phyloP scores from a whole-genome alignment of 2,329 filamentous ascomycete species.

The Cadophora sp. region DNA sequence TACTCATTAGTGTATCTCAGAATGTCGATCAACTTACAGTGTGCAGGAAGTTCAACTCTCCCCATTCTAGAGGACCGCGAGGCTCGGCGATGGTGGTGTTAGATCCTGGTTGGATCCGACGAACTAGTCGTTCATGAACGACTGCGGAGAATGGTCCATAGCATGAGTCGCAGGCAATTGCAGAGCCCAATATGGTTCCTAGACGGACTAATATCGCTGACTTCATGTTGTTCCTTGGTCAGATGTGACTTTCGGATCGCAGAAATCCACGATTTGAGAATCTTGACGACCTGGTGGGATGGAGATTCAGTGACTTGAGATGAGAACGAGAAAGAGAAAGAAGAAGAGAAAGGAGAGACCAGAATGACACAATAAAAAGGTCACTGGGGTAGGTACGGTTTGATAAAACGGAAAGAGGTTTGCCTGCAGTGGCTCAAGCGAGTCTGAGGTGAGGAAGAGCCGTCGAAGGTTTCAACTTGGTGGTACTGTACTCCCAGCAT shows the following conservation, averaged over 20 bases:
- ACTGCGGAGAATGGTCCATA: constrained; percentile 51
- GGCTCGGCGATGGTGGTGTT: constrained; percentile 52
- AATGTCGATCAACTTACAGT: constrained; percentile 31
- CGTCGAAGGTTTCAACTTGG: not conserved
- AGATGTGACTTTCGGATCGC: not conserved
- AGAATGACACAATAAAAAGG: not conserved
- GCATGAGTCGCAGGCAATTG: constrained; percentile 51
- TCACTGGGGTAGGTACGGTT: not conserved
- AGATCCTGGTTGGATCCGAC: constrained; percentile 56
- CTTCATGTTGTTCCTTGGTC: not conserved
- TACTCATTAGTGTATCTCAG: not conserved
- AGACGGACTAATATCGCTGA: not conserved
- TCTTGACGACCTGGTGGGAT: not conserved
- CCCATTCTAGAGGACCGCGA: constrained; percentile 43
- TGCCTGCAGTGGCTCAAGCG: not conserved
- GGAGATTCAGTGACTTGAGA: not conserved
- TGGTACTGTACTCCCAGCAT: not conserved
- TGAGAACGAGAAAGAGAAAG: not conserved
- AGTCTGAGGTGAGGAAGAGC: not conserved
- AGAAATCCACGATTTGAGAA: not conserved
- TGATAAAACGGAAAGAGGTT: not conserved
- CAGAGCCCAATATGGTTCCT: constrained; percentile 20
- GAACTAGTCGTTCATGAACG: constrained; percentile 55
- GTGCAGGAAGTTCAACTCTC: constrained; percentile 42
- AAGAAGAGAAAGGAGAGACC: not conserved